A percentile compares a stretch with the other conserved stretches of the same genome.
These are phyloP conservation scores for Herpotrichia juniperi DNA, from an alignment of 2,329 filamentous ascomycete genomes.

Conservation along the genomic window DNA sequence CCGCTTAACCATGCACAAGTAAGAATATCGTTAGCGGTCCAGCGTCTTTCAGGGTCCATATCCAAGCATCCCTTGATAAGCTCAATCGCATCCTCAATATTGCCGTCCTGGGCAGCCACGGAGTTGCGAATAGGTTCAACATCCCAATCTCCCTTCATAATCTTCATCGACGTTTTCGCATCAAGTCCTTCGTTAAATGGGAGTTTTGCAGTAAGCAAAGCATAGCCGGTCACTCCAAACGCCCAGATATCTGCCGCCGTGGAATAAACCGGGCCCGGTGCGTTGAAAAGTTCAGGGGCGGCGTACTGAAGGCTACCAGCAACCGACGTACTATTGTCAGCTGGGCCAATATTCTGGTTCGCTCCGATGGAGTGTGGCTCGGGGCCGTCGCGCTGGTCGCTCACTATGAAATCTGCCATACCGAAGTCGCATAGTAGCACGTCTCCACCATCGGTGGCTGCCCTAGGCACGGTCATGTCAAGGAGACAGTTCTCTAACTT, in stretches of 20 bases:
- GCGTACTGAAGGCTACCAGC: constrained; percentile 66
- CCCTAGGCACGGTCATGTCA: constrained; percentile 58
- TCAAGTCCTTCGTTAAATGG: constrained; percentile 68
- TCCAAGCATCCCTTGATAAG: constrained; percentile 66
- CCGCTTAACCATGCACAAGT: constrained; percentile 60
- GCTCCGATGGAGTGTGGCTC: constrained; percentile 53
- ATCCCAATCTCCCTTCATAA: constrained; percentile 66
- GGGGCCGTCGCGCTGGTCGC: constrained; percentile 57
- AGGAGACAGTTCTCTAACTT: constrained; percentile 73
- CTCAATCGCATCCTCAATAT: constrained; percentile 57
- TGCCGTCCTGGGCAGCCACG: constrained; percentile 42
- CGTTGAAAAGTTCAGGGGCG: constrained; percentile 55
- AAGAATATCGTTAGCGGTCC: constrained; percentile 63
- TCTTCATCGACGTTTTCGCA: constrained; percentile 64
- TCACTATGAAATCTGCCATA: constrained; percentile 70
- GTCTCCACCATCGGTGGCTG: constrained; percentile 58
- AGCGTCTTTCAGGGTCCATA: constrained; percentile 60
- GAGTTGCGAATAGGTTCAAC: constrained; percentile 54
- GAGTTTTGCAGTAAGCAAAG: constrained; percentile 64
- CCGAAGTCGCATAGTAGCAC: constrained; percentile 72
- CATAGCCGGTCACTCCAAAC: constrained; percentile 67
- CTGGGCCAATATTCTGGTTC: constrained; percentile 58
- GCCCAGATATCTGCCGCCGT: constrained; percentile 71
- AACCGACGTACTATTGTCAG: constrained; percentile 62
- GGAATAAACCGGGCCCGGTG: constrained; percentile 50